Base-by-base conservation (phyloP, 805 yeast genomes). In the Metahyphopichia silvanorum region DNA sequence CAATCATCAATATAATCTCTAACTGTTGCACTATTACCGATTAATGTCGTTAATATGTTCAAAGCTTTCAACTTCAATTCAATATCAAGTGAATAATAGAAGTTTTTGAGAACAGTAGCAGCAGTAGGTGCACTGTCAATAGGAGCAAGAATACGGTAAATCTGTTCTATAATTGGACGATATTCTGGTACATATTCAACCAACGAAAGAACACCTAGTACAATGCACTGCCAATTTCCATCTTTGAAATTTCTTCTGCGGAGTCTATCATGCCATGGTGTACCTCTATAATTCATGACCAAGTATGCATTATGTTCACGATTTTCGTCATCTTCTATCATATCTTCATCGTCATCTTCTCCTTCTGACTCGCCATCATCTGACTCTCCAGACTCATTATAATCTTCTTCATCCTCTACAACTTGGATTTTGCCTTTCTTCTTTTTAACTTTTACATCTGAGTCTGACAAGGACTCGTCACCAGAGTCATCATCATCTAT, bases 171-270 rank as follows among this genome's bases (percentile, higher is more conserved):
- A 14, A 68, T 66, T 1, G 63, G 59, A 16, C 63, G 51, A 59
- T 75, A 82, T 10, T 70, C 71, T 1, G 79, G 76, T 24, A 79
- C 67, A 42, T 78, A 69, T 28, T 77, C 77, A 11, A 77, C 76
- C 30, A 69, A 64, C 14, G 78, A 76, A 25, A 89, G 66, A 2
- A 88, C 66, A 20, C 96, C 96, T 30, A 88, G 54, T 26, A 89
- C 55, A 26, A 83, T 74, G 25, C 82, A 70, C 46, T 86, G 82
- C 96, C 97, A 91, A 34, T 77, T 78, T 4, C 96, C 95, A 47
- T 86, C 88, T 46, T 72, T 77, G 55, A 85, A 93, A 41, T 75
- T 74, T 34, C 96, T 76, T 34, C 76, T 79, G 10, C 79, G 72
- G 13, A 91, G 66, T 25, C 94, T 66, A 19, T 84, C 94, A 37